A percentile compares a stretch with the other conserved stretches of the same genome.
phyloP scores from a whole-genome alignment of 2,329 filamentous ascomycete species.

The Fusarium tanahbumbuense region DNA sequence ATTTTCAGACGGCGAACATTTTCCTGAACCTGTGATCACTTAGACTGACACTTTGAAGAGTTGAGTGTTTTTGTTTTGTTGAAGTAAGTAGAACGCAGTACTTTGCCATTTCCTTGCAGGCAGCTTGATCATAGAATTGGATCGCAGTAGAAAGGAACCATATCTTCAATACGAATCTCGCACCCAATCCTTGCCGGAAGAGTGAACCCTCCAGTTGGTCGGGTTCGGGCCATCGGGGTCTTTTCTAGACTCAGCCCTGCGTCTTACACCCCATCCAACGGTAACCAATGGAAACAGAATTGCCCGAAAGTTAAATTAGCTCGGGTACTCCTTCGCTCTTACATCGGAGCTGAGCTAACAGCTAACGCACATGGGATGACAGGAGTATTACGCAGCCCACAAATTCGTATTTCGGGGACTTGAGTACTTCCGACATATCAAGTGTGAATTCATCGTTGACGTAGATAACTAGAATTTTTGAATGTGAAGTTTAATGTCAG shows the following conservation, averaged over 20 bases:
- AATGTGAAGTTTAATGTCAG: background rate
- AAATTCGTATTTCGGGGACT: background rate
- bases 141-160: background rate
- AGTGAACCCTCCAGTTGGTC: background rate
- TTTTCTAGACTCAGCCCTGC: slow-evolving; percentile 26
- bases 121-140: background rate
- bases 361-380: background rate
- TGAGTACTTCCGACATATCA: background rate
- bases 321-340: background rate
- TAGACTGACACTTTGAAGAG: background rate
- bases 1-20: background rate
- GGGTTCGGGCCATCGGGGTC: slow-evolving; percentile 11
- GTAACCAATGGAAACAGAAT: slow-evolving; percentile 1
- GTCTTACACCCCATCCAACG: background rate
- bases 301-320: background rate
- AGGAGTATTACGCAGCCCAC: background rate
- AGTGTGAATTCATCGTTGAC: background rate
- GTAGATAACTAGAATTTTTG: fast-evolving
- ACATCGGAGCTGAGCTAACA: slow-evolving; percentile 4
- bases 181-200: background rate
- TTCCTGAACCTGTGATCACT: background rate
- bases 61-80: background rate
- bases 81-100: background rate
- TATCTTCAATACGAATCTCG: background rate
- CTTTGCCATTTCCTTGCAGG: background rate